These are phyloP conservation scores for Pleurotus cornucopiae DNA, from an alignment of 768 basidiomycete genomes.

Conservation along the genomic window DNA sequence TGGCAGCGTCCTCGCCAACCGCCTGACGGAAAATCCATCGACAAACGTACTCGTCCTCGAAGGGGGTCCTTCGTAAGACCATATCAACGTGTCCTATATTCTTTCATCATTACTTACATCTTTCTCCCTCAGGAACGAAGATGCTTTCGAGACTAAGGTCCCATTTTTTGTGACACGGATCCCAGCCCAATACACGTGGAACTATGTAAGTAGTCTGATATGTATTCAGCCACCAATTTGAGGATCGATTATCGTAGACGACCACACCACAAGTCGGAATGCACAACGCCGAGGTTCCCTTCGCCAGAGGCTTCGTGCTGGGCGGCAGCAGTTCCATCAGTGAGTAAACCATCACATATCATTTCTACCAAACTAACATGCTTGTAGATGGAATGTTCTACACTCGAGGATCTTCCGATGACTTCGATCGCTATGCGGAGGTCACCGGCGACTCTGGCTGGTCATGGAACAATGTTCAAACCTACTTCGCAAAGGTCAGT, in stretches of 20 bases:
- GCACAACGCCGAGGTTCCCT: slow-evolving; percentile 11
- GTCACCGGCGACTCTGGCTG: slow-evolving; percentile 23
- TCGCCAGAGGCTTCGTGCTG: slow-evolving; percentile 15
- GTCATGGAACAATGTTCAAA: slow-evolving; percentile 22
- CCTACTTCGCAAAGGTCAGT: slow-evolving; percentile 21
- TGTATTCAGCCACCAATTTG: neutral
- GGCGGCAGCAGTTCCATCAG: slow-evolving; percentile 18
- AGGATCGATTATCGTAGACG: slow-evolving; percentile 13
- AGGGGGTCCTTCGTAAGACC: slow-evolving; percentile 1
- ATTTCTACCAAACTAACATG: neutral
- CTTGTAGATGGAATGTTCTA: slow-evolving; percentile 20
- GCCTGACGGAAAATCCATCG: slow-evolving; percentile 5
- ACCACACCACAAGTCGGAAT: slow-evolving; percentile 15
- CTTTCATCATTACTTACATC: too few relatives aligned
- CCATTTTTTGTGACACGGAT: slow-evolving; percentile 3
- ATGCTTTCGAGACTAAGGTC: neutral
- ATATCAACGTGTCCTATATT: too few relatives aligned
- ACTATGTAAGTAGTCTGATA: too few relatives aligned
- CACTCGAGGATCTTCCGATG: slow-evolving; percentile 21
- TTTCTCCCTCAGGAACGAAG: too few relatives aligned
- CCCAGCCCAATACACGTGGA: neutral
- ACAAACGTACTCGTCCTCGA: slow-evolving; percentile 5
- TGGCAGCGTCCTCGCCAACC: slow-evolving; percentile 4
- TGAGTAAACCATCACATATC: slow-evolving; percentile 10
- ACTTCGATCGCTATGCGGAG: slow-evolving; percentile 19